Evolutionary conservation across 140 eudicot genomes (phyloP).

Genomic region (Erigeron philadelphicus): DNA sequence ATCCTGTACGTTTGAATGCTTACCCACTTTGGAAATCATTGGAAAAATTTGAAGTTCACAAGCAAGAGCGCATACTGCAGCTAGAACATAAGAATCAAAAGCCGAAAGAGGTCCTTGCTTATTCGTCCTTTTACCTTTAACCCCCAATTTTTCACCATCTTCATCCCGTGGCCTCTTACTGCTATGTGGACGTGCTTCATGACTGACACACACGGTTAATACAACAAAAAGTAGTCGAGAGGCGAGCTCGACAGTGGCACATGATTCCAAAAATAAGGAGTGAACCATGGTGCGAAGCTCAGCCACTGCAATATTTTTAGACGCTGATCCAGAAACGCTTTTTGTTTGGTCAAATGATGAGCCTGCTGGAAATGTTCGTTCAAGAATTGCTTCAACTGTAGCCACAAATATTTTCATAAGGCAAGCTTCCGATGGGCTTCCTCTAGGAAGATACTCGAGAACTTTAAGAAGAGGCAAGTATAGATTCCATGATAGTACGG

Average conservation of each 20-base stretch:
- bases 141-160: conserved; percentile 31
- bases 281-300: conserved; percentile 99
- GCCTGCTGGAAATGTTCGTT: conserved; percentile 82
- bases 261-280: conserved; percentile 74
- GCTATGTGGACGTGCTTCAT: conserved; percentile 72
- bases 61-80: conserved; percentile 92
- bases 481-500: conserved; percentile 88
- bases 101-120: conserved; percentile 91
- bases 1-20: conserved; percentile 31
- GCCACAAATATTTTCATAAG: conserved; percentile 97
- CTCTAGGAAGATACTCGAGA: conserved; percentile 97
- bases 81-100: conserved; percentile 87
- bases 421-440: conserved; percentile 95
- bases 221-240: conserved; percentile 92
- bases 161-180: conserved; percentile 65
- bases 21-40: conserved; percentile 57
- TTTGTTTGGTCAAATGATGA: conserved; percentile 54
- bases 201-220: conserved; percentile 89
- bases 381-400: conserved; percentile 90
- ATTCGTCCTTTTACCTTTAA: conserved; percentile 35
- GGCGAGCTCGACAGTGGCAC: conserved; percentile 82
- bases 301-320: conserved; percentile 93
- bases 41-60: conserved; percentile 93
- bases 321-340: conserved; percentile 57
- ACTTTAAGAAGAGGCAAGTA: conserved; percentile 91